A percentile compares a stretch with the other conserved stretches of the same genome.
Evolutionary conservation across 1,284 basidiomycete genomes (phyloP).

Genomic region (Xanthoconium separans): DNA sequence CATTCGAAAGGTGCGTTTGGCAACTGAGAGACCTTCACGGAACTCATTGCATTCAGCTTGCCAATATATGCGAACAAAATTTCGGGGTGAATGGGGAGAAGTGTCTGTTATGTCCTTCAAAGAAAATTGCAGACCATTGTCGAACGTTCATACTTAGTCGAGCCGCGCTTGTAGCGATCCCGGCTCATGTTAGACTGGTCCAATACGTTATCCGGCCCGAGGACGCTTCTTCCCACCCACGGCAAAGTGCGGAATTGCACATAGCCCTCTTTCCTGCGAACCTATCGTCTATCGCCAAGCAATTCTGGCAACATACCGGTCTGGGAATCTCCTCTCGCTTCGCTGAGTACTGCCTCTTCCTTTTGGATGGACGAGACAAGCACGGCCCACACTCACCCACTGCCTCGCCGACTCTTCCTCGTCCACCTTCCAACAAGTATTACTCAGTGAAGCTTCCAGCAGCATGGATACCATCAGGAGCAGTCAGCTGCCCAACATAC

Average conservation of each 20-base stretch:
- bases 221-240: slow-evolving; percentile 30
- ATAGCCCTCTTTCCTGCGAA: slow-evolving; percentile 78
- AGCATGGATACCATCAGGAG: slow-evolving; percentile 15
- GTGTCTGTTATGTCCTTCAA: slow-evolving; percentile 79
- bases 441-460: slow-evolving; percentile 53
- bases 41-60: slow-evolving; percentile 55
- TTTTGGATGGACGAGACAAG: slow-evolving; percentile 45
- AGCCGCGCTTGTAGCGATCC: slow-evolving; percentile 38
- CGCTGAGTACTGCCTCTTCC: slow-evolving; percentile 79
- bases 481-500: neutral
- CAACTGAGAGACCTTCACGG: neutral
- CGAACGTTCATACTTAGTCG: slow-evolving; percentile 70
- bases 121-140: slow-evolving; percentile 70
- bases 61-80: slow-evolving; percentile 70
- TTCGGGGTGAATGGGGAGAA: slow-evolving; percentile 71
- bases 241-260: slow-evolving; percentile 58
- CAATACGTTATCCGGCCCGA: slow-evolving; percentile 74
- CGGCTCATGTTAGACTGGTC: slow-evolving; percentile 63
- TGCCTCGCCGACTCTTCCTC: slow-evolving; percentile 30
- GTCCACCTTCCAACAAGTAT: slow-evolving; percentile 53
- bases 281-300: slow-evolving; percentile 73
- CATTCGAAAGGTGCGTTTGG: slow-evolving; percentile 75
- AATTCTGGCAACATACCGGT: slow-evolving; percentile 97
- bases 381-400: slow-evolving; percentile 24
- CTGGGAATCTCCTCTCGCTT: slow-evolving; percentile 86